A percentile compares a stretch with the other conserved stretches of the same genome.
phyloP scores from a whole-genome alignment of 208 protist genomes.

The Crithidia sp. region DNA sequence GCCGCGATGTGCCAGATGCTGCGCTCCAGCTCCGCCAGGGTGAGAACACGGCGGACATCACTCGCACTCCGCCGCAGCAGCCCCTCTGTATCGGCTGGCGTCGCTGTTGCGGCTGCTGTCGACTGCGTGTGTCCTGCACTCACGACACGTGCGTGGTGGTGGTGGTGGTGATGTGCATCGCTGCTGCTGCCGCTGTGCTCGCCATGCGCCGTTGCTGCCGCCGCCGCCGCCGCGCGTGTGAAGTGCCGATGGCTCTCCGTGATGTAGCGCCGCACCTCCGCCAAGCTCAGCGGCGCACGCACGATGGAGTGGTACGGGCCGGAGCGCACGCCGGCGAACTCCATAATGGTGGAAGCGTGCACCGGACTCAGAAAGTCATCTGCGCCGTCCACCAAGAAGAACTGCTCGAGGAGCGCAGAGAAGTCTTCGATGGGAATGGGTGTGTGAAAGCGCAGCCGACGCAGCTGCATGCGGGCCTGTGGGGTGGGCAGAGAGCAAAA shows the following conservation, averaged over 20 bases:
- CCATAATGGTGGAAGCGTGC: constrained; percentile 73
- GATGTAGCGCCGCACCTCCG: constrained; percentile 60
- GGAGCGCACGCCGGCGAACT: constrained; percentile 78
- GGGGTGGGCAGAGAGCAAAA: constrained; percentile 28
- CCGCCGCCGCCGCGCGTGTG: constrained; percentile 8
- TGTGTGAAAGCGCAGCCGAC: constrained; percentile 56
- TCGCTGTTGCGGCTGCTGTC: constrained; percentile 3
- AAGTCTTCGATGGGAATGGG: constrained; percentile 65
- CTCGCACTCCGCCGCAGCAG: constrained; percentile 23
- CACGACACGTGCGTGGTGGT: too few relatives aligned
- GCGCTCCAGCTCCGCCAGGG: constrained; percentile 72
- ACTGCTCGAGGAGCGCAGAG: constrained; percentile 58
- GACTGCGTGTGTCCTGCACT: constrained; percentile 37
- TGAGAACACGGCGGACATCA: constrained; percentile 38
- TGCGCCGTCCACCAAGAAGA: constrained; percentile 65
- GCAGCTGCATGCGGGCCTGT: constrained; percentile 51
- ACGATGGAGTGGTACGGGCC: constrained; percentile 69
- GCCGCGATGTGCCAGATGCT: constrained; percentile 79
- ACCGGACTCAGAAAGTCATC: constrained; percentile 73
- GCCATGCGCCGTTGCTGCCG: background rate
- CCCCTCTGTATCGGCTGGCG: background rate
- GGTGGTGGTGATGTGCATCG: background rate
- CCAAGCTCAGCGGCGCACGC: constrained; percentile 54
- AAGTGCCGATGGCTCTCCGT: constrained; percentile 60
- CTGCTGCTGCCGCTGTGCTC: constrained; percentile 15